A percentile compares a stretch with the other conserved stretches of the same genome.
Evolutionary conservation across 208 protist species (phyloP).

Genomic region (Herpetomonas muscarum): DNA sequence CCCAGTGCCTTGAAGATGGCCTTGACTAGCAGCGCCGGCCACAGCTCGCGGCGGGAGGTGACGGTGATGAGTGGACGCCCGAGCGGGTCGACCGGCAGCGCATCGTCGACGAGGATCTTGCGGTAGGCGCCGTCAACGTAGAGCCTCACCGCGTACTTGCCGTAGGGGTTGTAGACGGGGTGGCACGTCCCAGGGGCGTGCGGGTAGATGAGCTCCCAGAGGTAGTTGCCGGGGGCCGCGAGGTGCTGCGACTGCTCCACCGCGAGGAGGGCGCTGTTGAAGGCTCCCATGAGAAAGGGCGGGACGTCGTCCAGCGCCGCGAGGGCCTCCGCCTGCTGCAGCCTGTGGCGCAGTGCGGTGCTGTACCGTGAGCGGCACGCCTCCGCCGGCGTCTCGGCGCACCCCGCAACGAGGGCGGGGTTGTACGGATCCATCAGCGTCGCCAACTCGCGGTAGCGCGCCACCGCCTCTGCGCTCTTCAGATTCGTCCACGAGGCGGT

Average conservation of each 20-base stretch:
- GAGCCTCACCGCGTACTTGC: slow-evolving; percentile 89
- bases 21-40: slow-evolving; percentile 84
- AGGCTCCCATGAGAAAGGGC: slow-evolving; percentile 88
- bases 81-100: slow-evolving; percentile 77
- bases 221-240: slow-evolving; percentile 53
- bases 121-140: slow-evolving; percentile 83
- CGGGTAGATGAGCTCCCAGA: slow-evolving; percentile 89
- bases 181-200: slow-evolving; percentile 75
- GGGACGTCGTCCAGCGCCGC: slow-evolving; percentile 50
- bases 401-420: slow-evolving; percentile 44
- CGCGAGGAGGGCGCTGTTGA: slow-evolving; percentile 77
- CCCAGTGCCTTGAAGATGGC: slow-evolving; percentile 72
- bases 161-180: slow-evolving; percentile 89
- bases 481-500: slow-evolving; percentile 28
- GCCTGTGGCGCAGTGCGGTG: slow-evolving; percentile 71
- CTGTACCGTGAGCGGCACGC: slow-evolving; percentile 74
- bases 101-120: slow-evolving; percentile 84
- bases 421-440: slow-evolving; percentile 79
- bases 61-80: slow-evolving; percentile 71
- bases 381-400: slow-evolving; percentile 61
- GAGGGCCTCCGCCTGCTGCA: slow-evolving; percentile 65
- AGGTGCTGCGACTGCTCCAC: slow-evolving; percentile 56
- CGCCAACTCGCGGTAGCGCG: slow-evolving; percentile 57
- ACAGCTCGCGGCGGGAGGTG: slow-evolving; percentile 75
- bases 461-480: slow-evolving; percentile 25